phyloP scores from a whole-genome alignment of 2,329 filamentous ascomycete species.

The Neurospora crassa region DNA sequence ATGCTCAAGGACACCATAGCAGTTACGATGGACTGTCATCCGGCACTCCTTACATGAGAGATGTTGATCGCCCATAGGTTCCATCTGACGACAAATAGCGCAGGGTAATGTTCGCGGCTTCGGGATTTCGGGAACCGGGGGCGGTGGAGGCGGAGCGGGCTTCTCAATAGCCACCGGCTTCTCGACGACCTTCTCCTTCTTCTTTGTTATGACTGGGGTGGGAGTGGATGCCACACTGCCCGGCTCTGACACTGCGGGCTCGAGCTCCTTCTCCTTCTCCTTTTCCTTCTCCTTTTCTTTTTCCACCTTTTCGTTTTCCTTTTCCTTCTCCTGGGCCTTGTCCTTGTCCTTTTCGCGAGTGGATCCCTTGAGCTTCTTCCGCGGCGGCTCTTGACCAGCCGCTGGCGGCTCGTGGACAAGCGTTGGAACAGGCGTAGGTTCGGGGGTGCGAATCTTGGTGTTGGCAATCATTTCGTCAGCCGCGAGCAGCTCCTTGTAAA shows the following conservation, averaged over 20 bases:
- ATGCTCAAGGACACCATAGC: conserved; percentile 75
- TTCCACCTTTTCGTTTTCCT: background rate
- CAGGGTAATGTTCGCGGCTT: conserved; percentile 74
- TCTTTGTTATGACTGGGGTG: conserved; percentile 31
- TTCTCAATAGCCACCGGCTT: conserved; percentile 27
- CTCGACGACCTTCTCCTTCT: conserved; percentile 50
- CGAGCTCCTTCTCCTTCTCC: conserved; percentile 37
- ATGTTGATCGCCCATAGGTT: conserved; percentile 61
- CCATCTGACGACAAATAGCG: conserved; percentile 69
- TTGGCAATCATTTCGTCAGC: conserved; percentile 51
- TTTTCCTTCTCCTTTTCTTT: background rate
- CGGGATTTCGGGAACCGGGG: conserved; percentile 64
- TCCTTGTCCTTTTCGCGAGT: background rate
- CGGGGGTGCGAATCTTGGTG: conserved; percentile 30
- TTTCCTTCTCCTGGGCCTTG: background rate
- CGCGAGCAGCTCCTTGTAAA: conserved; percentile 61
- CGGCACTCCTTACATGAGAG: conserved; percentile 80
- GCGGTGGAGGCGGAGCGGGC: conserved; percentile 39
- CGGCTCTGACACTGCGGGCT: conserved; percentile 36
- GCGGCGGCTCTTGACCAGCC: conserved; percentile 41
- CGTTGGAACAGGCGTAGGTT: conserved; percentile 19
- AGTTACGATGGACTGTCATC: conserved; percentile 81
- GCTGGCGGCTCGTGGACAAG: conserved; percentile 15
- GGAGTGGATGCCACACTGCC: conserved; percentile 28
- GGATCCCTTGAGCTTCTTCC: conserved; percentile 53